Base-by-base conservation (phyloP, 306 rosid species). In the Acacia crassicarpa region DNA sequence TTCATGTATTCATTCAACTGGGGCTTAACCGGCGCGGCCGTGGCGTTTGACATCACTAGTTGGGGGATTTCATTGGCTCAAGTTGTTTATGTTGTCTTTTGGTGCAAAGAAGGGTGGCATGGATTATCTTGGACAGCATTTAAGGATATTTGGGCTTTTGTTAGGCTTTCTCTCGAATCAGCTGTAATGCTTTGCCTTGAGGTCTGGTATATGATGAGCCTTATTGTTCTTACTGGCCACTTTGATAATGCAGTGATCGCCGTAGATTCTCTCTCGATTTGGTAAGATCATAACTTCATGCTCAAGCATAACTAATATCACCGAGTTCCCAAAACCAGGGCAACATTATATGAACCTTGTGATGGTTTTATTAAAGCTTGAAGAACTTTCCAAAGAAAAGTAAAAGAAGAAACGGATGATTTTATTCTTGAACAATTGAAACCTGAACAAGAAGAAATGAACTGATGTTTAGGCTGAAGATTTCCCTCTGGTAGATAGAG, bases 171-270 rank as follows among this genome's bases (percentile, higher is more conserved):
- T 5, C 72, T 95, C 54, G 97, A 93, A n/a, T 95, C 99, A 0
- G 98, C 99, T 69, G 86, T 95, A 3, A 95, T 93, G 99, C 94
- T 93, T 83, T 93, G 98, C 85, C 94, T 95, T 45, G 98, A 95
- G 87, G 1, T 95, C 77, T 93, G 99, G 99, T 95, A 93, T 80
- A 75, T 89, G 88, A 90, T 89, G 95, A 90, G 95, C 51, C 73
- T 93, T 30, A 86, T 88, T 22, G 82, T 95, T 83, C 90, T 91
- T 72, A 88, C 95, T 30, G 98, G 98, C 9, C 91, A 89, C 82
- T 98, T 95, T 73, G 84, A 83, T 67, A 89, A 93, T 73, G 95
- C 98, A 0, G 86, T 95, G 9, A 79, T 93, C 49, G 88, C 98
- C 45, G 83, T 95, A 40, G 99, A 88, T 85, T 91, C 99, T 38